A percentile compares a stretch with the other conserved stretches of the same genome.
Evolutionary conservation across 306 rosid species (phyloP).

Genomic region (Lotus japonicus): DNA sequence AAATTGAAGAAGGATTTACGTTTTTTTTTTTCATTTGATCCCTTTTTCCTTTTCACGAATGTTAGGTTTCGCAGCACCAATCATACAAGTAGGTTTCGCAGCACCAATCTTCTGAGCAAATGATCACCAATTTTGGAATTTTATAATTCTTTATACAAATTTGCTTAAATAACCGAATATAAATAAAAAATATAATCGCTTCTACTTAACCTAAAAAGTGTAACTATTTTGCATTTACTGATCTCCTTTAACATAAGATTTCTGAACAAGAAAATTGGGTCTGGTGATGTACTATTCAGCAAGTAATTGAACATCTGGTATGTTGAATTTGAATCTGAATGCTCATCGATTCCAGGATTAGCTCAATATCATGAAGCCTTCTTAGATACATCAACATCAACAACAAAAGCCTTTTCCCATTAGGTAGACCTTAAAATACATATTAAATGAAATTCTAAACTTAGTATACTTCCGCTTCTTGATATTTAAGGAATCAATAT

Average conservation of each 20-base stretch:
- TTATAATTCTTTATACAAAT: not conserved
- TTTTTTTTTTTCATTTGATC: not conserved
- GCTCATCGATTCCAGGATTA: not conserved
- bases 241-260: not conserved
- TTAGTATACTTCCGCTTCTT: slow-evolving; percentile 1
- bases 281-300: not conserved
- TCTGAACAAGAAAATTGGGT: not conserved
- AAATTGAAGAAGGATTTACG: not conserved
- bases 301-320: not conserved
- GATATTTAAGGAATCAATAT: slow-evolving; percentile 9
- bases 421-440: not conserved
- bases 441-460: not conserved
- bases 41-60: not conserved
- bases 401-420: not conserved
- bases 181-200: not conserved
- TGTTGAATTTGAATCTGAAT: not conserved
- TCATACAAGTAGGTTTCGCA: not conserved
- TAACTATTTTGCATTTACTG: not conserved
- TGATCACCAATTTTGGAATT: slow-evolving; percentile 7
- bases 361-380: not conserved
- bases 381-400: not conserved
- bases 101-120: not conserved
- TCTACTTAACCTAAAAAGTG: not conserved
- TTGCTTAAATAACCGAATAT: not conserved
- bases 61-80: not conserved